These are phyloP conservation scores for Geranium incanum DNA, from an alignment of 441 rosid species.

Conservation along the genomic window DNA sequence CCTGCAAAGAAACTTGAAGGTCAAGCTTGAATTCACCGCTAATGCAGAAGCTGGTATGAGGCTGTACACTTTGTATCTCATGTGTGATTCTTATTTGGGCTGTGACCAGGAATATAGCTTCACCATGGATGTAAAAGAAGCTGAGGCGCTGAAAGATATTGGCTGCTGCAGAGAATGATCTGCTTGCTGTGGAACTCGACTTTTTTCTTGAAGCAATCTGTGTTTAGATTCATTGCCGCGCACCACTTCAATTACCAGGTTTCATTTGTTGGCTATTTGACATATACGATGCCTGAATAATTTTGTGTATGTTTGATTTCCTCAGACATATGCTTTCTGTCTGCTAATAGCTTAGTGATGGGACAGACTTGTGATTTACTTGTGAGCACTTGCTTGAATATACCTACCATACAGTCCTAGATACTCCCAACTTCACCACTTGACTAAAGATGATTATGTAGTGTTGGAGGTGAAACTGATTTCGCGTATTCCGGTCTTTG, in stretches of 20 bases:
- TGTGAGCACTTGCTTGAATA: no score
- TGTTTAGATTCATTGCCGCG: background rate
- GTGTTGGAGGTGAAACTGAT: no score
- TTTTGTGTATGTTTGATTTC: no score
- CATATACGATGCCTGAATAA: no score
- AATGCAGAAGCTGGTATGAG: conserved; percentile 55
- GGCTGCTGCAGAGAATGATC: background rate
- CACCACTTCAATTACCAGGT: background rate
- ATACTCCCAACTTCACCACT: no score
- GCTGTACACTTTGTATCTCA: conserved; percentile 57
- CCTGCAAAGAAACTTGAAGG: conserved; percentile 68
- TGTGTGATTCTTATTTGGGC: conserved; percentile 86
- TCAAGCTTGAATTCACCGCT: conserved; percentile 66
- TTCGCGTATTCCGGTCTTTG: no score
- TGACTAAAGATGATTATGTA: no score
- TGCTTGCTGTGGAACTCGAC: background rate
- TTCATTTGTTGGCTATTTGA: background rate
- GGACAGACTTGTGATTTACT: no score
- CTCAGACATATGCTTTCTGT: no score
- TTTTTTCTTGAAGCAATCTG: no score
- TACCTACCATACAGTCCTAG: no score
- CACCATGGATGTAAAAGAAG: conserved; percentile 51
- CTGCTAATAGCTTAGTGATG: no score
- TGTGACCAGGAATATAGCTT: conserved; percentile 81
- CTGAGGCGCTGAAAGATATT: conserved; percentile 11